Conservation (phyloP, 2,329 filamentous ascomycete genomes). For the Fusarium poae region DNA sequence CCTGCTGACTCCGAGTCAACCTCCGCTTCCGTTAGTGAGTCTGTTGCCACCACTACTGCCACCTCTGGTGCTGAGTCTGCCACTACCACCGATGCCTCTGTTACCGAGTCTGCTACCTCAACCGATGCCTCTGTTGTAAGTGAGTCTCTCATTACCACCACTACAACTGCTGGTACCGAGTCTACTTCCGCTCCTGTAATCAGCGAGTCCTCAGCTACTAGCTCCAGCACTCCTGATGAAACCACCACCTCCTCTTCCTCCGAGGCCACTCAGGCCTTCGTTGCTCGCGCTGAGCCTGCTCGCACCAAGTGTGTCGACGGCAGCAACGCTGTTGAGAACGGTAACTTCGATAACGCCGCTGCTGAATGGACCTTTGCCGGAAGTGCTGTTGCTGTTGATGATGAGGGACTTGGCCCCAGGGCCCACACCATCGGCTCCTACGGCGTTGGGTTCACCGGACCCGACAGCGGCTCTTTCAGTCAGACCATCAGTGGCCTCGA, state of each 20-base stretch:
- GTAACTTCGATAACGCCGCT: conserved; percentile 3
- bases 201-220: background rate
- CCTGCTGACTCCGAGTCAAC: background rate
- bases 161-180: background rate
- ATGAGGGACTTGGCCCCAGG: background rate
- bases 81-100: too few relatives aligned
- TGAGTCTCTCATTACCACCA: background rate
- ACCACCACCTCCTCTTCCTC: background rate
- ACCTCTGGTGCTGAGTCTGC: too few relatives aligned
- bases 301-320: background rate
- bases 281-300: background rate
- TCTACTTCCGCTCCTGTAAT: background rate
- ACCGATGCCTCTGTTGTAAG: background rate
- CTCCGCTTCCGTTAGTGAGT: background rate
- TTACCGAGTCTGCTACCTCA: background rate
- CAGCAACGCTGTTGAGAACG: conserved; percentile 1
- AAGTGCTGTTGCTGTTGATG: background rate
- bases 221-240: background rate
- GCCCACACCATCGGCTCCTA: background rate
- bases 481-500: conserved; percentile 1
- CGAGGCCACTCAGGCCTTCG: background rate
- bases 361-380: background rate
- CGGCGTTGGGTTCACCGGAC: background rate
- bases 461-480: conserved; percentile 2
- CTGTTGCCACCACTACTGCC: background rate